Conservation (phyloP, 148 eudicot species). For the Polygonum maritimum region DNA sequence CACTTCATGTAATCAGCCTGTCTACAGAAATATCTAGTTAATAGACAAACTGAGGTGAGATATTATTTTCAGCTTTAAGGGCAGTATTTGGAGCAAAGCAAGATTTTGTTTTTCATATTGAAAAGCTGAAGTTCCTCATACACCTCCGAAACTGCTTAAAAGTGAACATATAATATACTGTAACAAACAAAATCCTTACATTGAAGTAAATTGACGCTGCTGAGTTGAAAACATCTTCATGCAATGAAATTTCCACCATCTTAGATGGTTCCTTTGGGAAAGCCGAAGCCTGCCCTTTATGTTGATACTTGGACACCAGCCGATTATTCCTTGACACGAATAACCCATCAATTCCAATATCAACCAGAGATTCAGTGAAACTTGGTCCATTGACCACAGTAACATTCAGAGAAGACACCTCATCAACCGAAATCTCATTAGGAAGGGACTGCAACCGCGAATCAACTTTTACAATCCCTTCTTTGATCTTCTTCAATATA, state of each 20-base stretch:
- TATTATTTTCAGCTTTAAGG: neutral
- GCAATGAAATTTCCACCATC: slow-evolving; percentile 68
- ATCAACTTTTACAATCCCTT: slow-evolving; percentile 43
- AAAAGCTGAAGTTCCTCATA: neutral
- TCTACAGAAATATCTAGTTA: slow-evolving; percentile 13
- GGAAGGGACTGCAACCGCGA: slow-evolving; percentile 61
- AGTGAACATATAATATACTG: neutral
- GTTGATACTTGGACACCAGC: slow-evolving; percentile 16
- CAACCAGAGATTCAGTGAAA: slow-evolving; percentile 37
- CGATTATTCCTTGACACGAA: slow-evolving; percentile 29
- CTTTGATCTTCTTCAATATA: slow-evolving; percentile 48
- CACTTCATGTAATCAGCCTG: slow-evolving; percentile 77
- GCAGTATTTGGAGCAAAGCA: neutral
- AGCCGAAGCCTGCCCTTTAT: neutral
- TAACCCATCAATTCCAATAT: slow-evolving; percentile 53
- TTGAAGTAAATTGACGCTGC: slow-evolving; percentile 53
- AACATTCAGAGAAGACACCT: slow-evolving; percentile 52
- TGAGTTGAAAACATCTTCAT: slow-evolving; percentile 75
- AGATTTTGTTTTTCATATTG: neutral
- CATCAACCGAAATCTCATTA: slow-evolving; percentile 42
- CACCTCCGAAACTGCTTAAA: neutral
- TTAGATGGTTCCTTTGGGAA: slow-evolving; percentile 26
- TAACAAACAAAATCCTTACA: slow-evolving; percentile 37
- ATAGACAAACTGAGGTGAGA: neutral
- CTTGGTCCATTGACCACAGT: slow-evolving; percentile 57